Conservation (phyloP, 2,329 filamentous ascomycete species). For the Harringtonia aguacate region DNA sequence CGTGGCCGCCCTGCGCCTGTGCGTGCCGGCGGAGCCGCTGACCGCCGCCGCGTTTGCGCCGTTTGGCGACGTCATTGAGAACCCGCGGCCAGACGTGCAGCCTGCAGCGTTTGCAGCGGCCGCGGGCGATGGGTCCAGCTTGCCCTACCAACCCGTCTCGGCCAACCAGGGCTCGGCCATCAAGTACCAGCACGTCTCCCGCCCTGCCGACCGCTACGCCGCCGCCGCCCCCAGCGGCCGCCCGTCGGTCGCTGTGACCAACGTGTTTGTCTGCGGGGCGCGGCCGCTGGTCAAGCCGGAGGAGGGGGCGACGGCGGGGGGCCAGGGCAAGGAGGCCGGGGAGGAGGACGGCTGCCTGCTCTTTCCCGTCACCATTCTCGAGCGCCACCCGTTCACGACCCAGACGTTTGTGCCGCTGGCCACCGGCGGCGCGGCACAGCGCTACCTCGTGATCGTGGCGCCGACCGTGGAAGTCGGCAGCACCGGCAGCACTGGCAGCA, state of each 20-base stretch:
- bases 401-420: constrained; percentile 83
- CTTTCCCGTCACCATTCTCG: constrained; percentile 65
- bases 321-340: background rate
- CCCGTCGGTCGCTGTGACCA: constrained; percentile 56
- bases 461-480: constrained; percentile 46
- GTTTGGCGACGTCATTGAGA: constrained; percentile 76
- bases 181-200: constrained; percentile 75
- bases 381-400: constrained; percentile 86
- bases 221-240: constrained; percentile 41
- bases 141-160: constrained; percentile 39
- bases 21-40: constrained; percentile 53
- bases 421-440: constrained; percentile 28
- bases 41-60: constrained; percentile 57
- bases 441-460: constrained; percentile 82
- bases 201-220: constrained; percentile 59
- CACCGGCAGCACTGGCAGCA: too few species aligned
- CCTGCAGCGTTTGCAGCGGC: constrained; percentile 27
- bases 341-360: constrained; percentile 15
- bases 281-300: constrained; percentile 28
- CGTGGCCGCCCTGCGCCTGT: constrained; percentile 34
- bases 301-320: too few species aligned
- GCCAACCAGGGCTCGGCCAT: constrained; percentile 83
- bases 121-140: background rate
- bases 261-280: constrained; percentile 79
- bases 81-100: constrained; percentile 50